A percentile compares a stretch with the other conserved stretches of the same genome.
Evolutionary conservation across 2,329 filamentous ascomycete genomes (phyloP).

Genomic region (Pyrenophora graminea): DNA sequence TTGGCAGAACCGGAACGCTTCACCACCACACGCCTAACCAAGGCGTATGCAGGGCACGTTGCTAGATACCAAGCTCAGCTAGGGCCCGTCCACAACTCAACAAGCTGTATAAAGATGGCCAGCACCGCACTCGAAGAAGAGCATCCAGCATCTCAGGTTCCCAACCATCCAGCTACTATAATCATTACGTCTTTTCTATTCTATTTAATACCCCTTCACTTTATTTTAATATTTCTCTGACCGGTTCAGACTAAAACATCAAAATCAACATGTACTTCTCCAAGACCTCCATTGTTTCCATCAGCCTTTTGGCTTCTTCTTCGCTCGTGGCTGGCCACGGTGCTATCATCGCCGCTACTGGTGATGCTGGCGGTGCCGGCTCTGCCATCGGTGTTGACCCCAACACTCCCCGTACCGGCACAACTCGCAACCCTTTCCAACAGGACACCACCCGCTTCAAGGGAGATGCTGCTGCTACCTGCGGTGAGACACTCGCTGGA

Average conservation of each 20-base stretch:
- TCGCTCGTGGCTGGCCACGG: constrained; percentile 64
- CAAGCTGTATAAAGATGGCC: constrained; percentile 35
- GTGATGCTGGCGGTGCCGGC: constrained; percentile 60
- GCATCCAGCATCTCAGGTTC: constrained; percentile 42
- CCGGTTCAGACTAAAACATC: constrained; percentile 42
- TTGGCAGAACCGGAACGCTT: constrained; percentile 38
- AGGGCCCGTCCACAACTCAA: not conserved
- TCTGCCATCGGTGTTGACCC: constrained; percentile 59
- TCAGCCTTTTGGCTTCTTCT: constrained; percentile 59
- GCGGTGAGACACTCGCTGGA: constrained; percentile 62
- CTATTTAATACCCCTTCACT: constrained; percentile 29
- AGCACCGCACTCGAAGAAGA: constrained; percentile 24
- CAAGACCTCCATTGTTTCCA: constrained; percentile 44
- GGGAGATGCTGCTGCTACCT: constrained; percentile 56
- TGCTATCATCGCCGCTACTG: constrained; percentile 62
- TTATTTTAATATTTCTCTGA: constrained; percentile 37
- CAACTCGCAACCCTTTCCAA: constrained; percentile 64
- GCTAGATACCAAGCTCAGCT: not conserved
- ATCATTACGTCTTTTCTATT: constrained; percentile 39
- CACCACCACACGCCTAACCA: constrained; percentile 20
- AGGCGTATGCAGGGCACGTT: constrained; percentile 11
- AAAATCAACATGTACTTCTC: constrained; percentile 49
- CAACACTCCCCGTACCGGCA: constrained; percentile 65
- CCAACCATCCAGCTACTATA: constrained; percentile 41
- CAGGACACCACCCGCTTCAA: constrained; percentile 67